Evolutionary conservation across 805 yeast genomes (phyloP).

Genomic region (Zygotorulaspora chibaensis): DNA sequence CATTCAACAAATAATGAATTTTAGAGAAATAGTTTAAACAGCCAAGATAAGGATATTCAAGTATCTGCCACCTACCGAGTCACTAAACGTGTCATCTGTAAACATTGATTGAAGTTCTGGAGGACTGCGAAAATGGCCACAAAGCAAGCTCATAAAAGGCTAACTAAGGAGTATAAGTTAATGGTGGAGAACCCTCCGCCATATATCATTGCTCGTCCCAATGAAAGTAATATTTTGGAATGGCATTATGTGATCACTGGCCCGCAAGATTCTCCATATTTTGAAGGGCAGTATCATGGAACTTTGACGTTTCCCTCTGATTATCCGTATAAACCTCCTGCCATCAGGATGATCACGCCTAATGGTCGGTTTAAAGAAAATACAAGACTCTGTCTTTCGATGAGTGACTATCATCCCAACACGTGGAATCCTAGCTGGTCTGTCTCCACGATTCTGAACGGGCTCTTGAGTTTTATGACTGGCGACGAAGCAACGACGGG

Average conservation of each 20-base stretch:
- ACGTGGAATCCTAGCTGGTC: conserved; percentile 97
- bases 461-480: conserved; percentile 88
- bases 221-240: conserved; percentile 80
- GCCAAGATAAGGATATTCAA: not conserved
- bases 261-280: conserved; percentile 85
- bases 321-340: conserved; percentile 89
- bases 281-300: conserved; percentile 86
- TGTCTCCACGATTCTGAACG: conserved; percentile 81
- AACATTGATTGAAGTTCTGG: not conserved
- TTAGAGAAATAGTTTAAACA: not conserved
- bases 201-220: conserved; percentile 76
- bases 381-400: conserved; percentile 79
- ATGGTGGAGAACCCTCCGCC: conserved; percentile 82
- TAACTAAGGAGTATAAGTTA: conserved; percentile 76
- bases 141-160: conserved; percentile 43
- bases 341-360: conserved; percentile 85
- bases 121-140: conserved; percentile 38
- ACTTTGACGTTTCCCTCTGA: conserved; percentile 76
- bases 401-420: conserved; percentile 93
- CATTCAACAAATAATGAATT: not conserved
- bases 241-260: conserved; percentile 95
- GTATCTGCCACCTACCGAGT: too few relatives aligned
- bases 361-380: conserved; percentile 82
- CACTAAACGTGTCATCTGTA: not conserved
- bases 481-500: conserved; percentile 84